Evolutionary conservation across 495 filamentous ascomycete species (phyloP), one percentile per base, ranked within the genome.

Genomic region (Cenococcum geophilum): DNA sequence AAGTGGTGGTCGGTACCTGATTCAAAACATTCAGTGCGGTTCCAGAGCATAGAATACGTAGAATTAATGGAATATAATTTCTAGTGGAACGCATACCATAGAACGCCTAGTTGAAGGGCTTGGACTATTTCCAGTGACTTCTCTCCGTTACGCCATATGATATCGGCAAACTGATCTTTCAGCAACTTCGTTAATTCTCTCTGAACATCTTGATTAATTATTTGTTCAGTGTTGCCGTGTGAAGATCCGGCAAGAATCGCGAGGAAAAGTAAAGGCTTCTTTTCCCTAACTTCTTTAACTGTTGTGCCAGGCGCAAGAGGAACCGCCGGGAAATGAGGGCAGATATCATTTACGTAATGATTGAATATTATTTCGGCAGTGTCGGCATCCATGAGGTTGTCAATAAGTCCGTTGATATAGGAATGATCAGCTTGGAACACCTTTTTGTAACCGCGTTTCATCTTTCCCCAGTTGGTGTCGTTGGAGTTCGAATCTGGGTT

Each of bases 121-220:
- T 97, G 92, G 11, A 96, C 82, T 1, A 97, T 74, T 67, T 97
- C 92, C 11, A 97, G 74, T 8, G 82, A 87, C 75, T 96, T 97
- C 57, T 90, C 86, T 12, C 88, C 89, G 35, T 82, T 82, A 35
- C 88, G 74, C 58, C 95, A 81, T 43, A 93, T 79, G 23, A 83
- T 80, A 21, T 95, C 85, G 9, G 88, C 89, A 48, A 93, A 82
- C 25, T 83, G 73, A 60, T 79, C 80, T 76, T 90, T 88, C 57
- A 89, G 73, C 67, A 95, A 87, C 49, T 82, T 82, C 0, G 84
- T 81, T 23, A 97, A 75, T 1, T 73, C 65, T n/a, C 60, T 59
- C 47, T 69, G 63, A 6, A 65, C 61, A 9, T 68, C 54, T 6
- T 74, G 59, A 4, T 59, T 12, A 14, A 66, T 62, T 4, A 67